Percentiles rank a stretch among this genome's conserved stretches.
These are phyloP conservation scores for Globisporangium yorkense DNA, from an alignment of 352 stramenopile genomes.

Conservation along the genomic window DNA sequence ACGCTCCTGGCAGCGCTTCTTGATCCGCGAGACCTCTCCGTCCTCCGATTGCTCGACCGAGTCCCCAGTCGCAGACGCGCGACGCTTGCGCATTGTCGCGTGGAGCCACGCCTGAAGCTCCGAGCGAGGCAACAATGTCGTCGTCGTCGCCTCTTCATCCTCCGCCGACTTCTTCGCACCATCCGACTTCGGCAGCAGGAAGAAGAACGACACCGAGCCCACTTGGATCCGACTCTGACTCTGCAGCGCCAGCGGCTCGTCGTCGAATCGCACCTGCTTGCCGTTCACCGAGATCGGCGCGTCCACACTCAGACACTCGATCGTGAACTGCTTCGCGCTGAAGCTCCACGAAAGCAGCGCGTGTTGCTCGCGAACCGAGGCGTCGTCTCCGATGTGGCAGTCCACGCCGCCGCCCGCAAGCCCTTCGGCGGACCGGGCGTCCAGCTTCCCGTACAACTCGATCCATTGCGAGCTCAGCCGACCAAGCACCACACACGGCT, in stretches of 20 bases:
- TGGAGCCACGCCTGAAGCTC: constrained; percentile 32
- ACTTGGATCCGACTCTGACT: constrained; percentile 65
- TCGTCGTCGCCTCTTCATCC: not conserved
- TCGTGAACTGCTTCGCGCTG: constrained; percentile 35
- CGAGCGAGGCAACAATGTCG: constrained; percentile 9
- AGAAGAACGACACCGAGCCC: constrained; percentile 64
- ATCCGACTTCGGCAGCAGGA: constrained; percentile 53
- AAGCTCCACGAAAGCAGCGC: constrained; percentile 68
- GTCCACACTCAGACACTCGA: constrained; percentile 57
- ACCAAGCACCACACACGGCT: constrained; percentile 58
- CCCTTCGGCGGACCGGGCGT: constrained; percentile 35
- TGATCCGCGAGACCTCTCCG: constrained; percentile 5
- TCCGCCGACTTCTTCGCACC: not conserved
- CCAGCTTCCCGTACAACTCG: constrained; percentile 52
- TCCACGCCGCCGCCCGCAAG: constrained; percentile 46
- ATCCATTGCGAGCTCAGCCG: constrained; percentile 46
- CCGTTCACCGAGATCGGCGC: constrained; percentile 68
- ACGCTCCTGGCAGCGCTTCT: constrained; percentile 15
- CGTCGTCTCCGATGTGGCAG: constrained; percentile 71
- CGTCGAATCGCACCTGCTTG: constrained; percentile 38
- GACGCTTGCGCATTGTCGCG: constrained; percentile 20
- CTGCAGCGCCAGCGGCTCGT: constrained; percentile 30
- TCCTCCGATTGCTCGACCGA: not conserved
- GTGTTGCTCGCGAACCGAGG: constrained; percentile 46
- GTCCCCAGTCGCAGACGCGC: not conserved